These are phyloP conservation scores for Groenewaldozyma sp. DNA, from an alignment of 1,139 yeast genomes.

Conservation along the genomic window DNA sequence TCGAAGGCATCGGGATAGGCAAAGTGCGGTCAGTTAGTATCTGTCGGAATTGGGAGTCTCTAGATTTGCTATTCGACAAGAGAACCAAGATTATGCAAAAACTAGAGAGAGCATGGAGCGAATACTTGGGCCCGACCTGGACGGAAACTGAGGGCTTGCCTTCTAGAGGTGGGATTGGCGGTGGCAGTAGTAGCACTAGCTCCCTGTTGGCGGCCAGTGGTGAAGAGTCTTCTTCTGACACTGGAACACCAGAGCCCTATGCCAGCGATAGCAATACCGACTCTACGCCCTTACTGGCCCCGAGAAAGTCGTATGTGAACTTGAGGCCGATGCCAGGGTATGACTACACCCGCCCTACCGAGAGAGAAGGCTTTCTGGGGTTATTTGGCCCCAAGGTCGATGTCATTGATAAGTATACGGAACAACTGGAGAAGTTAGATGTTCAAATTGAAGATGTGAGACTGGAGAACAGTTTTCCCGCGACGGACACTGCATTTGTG, in stretches of 20 bases:
- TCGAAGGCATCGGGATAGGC: constrained; percentile 72
- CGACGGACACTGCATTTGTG: constrained; percentile 55
- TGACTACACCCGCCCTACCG: constrained; percentile 32
- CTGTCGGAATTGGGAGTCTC: constrained; percentile 75
- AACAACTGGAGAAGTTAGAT: constrained; percentile 48
- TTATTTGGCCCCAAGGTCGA: constrained; percentile 53
- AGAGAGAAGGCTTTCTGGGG: constrained; percentile 40
- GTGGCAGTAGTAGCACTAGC: constrained; percentile 1
- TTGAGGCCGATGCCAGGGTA: neutral
- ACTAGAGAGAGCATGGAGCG: constrained; percentile 71
- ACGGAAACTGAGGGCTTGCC: constrained; percentile 10
- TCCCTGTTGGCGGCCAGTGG: neutral
- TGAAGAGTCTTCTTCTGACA: constrained; percentile 1
- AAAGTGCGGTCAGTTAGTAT: constrained; percentile 66
- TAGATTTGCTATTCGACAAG: constrained; percentile 55
- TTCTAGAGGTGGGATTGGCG: constrained; percentile 4
- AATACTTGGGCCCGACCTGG: constrained; percentile 44
- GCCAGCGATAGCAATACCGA: constrained; percentile 3
- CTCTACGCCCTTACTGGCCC: constrained; percentile 10
- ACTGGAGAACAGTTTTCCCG: constrained; percentile 27
- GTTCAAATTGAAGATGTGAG: constrained; percentile 40
- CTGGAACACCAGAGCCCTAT: no score
- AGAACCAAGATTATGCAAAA: constrained; percentile 45
- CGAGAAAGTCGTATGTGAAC: constrained; percentile 7
- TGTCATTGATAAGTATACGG: constrained; percentile 53